Base-by-base conservation (phyloP, 345 rosid species). In the Ceriops tagal region DNA sequence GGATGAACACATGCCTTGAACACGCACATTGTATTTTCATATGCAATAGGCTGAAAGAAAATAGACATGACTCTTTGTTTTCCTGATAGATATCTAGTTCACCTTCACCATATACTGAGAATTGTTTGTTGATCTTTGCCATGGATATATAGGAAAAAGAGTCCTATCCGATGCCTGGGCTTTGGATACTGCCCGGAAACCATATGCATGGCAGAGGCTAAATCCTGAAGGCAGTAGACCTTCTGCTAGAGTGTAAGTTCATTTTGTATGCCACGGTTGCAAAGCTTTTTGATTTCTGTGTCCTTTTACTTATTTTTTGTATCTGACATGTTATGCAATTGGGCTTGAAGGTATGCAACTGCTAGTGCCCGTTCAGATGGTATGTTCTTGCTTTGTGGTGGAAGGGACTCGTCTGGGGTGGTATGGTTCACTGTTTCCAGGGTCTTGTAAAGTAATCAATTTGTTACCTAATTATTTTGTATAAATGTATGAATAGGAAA, bases 301-400 rank as follows among this genome's bases (percentile, higher is more conserved):
- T 66, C 64, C 28, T 64, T 62, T 72, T 47, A 51, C 28, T 20
- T 43, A 59, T 55, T 51, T 72, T 71, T 24, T 80, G 61, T 18
- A 30, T 71, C 66, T 78, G 57, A 47, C 49, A 27, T 67, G 39
- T 20, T 68, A 34, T 66, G 52, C 26, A 51, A 55, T 69, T 62
- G 47, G 39, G 52, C 66, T 53, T 71, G 30, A 75, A 95, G 99
- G 98, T 95, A 95, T 85, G 99, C 98, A 63, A 87, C 93, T 30
- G 98, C 88, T 43, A 84, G 93, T 84, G 89, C 98, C 69, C 99
- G 99, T 67, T 90, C 97, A 65, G 98, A 95, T 71, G 98, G 99
- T 78, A 95, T 95, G 99, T 86, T 92, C 81, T 82, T 95, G 81
- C 99, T 92, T 79, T 95, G 98, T 43, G 99, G 99, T 76, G 99